Evolutionary conservation across 495 filamentous ascomycete species (phyloP), one percentile per base, ranked within the genome.

Genomic region (Talaromyces adpressus): DNA sequence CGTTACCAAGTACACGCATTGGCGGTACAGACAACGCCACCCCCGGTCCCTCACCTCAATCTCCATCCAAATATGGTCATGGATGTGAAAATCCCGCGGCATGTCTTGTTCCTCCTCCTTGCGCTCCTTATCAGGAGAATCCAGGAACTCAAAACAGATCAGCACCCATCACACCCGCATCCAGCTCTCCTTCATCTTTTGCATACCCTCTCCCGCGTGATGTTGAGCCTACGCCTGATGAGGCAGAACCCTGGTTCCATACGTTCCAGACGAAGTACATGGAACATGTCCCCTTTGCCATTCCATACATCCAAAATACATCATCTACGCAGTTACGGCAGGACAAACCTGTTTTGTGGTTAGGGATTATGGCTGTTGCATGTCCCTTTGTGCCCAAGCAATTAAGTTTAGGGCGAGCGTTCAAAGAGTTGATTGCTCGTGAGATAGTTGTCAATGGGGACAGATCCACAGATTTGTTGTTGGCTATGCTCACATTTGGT

Each of bases 401-500:
- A 61, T 59, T 65, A 12, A 60, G 34, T 0, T 59, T 82, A 1
- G 68, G 66, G 6, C 70, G 68, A 29, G 65, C 72, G 18, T 59
- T 74, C 62, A 70, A 72, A 67, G 71, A 66, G 61, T 70, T 74
- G 12, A 16, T 80, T 2, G 75, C 74, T 8, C 73, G 79, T 25
- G 76, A 77, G 64, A 72, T 80, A 45, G 62, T 82, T 1, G 62
- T 81, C 4, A 72, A 83, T 16, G 64, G 71, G 14, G 76, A 79
- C 18, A 80, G 75, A 66, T 76, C 67, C 54, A 59, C 82, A 2
- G 82, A 83, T 61, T 69, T 84, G 32, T 70, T 85, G 2, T 66
- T 80, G 20, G 81, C 75, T 22, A 51, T 83, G 14, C 63, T 85
- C 4, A 67, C 70, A 2, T 70, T 75, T 51, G 62, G 75, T 62